phyloP scores from a whole-genome alignment of 441 rosid genomes.

The Breynia disticha region DNA sequence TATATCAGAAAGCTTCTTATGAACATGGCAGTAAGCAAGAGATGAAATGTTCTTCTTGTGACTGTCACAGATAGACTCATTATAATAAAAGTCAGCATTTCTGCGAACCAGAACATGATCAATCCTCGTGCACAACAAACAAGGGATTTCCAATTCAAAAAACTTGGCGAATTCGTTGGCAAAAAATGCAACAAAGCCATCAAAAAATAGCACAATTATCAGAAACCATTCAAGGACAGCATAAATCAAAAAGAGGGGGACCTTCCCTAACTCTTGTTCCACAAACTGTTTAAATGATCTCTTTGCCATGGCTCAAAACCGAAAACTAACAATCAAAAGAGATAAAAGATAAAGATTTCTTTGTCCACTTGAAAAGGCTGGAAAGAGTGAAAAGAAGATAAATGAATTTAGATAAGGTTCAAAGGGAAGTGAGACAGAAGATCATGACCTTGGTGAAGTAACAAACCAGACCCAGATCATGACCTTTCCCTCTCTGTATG shows the following conservation, averaged over 20 bases:
- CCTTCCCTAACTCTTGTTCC: conserved; percentile 63
- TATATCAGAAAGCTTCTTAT: conserved; percentile 78
- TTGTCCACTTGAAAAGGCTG: conserved; percentile 1
- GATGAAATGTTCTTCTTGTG: conserved; percentile 78
- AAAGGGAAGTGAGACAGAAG: conserved; percentile 17
- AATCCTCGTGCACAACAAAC: conserved; percentile 84
- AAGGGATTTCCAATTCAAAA: conserved; percentile 69
- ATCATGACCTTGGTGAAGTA: conserved; percentile 38
- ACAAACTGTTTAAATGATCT: conserved; percentile 55
- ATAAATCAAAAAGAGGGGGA: conserved; percentile 51
- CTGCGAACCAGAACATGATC: conserved; percentile 58
- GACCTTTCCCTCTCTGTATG: conserved; percentile 23
- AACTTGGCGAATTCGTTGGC: conserved; percentile 61
- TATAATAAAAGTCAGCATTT: conserved; percentile 62
- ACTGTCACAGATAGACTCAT: conserved; percentile 62
- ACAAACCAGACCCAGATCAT: conserved; percentile 25
- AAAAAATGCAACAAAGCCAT: conserved; percentile 62
- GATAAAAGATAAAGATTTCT: conserved; percentile 10
- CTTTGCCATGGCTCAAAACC: conserved; percentile 28
- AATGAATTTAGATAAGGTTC: not conserved
- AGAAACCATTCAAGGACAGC: conserved; percentile 81
- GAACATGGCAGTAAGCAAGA: conserved; percentile 78
- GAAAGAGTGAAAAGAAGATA: too few relatives aligned
- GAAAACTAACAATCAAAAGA: conserved; percentile 7
- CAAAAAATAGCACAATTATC: conserved; percentile 58